Base-by-base conservation (phyloP, 192 early-diverging fungal genomes). In the Pilaira anomala region DNA sequence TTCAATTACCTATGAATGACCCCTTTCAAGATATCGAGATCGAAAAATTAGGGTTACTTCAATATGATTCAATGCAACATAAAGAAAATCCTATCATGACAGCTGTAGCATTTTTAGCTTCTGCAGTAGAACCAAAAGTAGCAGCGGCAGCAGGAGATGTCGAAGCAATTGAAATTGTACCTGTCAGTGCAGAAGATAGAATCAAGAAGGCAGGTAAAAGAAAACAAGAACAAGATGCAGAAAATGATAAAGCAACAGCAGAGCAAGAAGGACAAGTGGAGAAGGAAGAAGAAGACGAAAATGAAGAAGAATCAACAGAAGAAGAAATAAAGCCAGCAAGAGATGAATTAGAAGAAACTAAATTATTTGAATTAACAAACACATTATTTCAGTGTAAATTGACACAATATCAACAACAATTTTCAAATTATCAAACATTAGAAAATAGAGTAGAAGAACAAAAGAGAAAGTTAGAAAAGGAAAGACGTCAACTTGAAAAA, bases 361-460 rank as follows among this genome's bases (percentile, higher is more conserved):
- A 90, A 45, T 85, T 89, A 59, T 78, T 80, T 21, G 76, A 78
- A 13, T 70, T 93, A 61, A 86, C 91, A n/a, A 80, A 87, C 29
- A 78, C 83, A 24, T 79, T 89, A 2, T 83, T 97, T 93, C 16
- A 87, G 91, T 63, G 72, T 83, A 66, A 95, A 96, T 72, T 78
- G 90, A 61, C 78, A 79, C 68, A 93, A 91, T 73, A 66, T 97
- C 59, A 87, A 91, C 64, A 80, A 89, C 33, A 97, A 94, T 69
- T 81, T 92, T 80, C 77, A 76, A 90, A 96, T 74, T 96, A 98
- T 67, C 87, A 96, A 53, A 90, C 93, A 67, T 66, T 97, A 58
- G 97, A 97, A 73, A 77, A 72, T 9, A 72, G 93, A 7, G 71
- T 98, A n/a, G 96, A 96, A 62, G 76, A 80, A 18, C 95, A 99